Conservation (phyloP, 2,329 filamentous ascomycete genomes). For the Colletotrichum melonis region DNA sequence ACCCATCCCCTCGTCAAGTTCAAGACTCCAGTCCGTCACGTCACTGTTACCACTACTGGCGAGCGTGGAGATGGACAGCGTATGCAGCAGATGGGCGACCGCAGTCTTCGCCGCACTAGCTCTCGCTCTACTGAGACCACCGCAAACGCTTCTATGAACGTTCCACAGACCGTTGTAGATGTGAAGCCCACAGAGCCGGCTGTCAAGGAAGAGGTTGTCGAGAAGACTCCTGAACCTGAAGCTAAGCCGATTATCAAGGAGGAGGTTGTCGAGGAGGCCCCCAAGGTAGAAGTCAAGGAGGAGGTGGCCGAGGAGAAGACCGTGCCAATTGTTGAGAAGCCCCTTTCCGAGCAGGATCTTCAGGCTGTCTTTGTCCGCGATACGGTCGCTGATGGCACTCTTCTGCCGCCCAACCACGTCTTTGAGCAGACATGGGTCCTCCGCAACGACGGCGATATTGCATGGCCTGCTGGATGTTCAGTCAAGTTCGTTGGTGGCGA, state of each 20-base stretch:
- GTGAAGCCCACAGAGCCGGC: conserved; percentile 71
- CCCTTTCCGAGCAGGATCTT: conserved; percentile 46
- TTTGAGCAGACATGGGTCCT: conserved; percentile 95
- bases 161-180: conserved; percentile 79
- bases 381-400: conserved; percentile 81
- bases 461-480: conserved; percentile 91
- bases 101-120: conserved; percentile 45
- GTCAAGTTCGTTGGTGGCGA: conserved; percentile 94
- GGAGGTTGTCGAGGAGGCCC: conserved; percentile 39
- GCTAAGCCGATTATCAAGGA: conserved; percentile 31
- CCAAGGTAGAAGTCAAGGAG: conserved; percentile 19
- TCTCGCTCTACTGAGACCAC: conserved; percentile 64
- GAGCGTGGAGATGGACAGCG: conserved; percentile 77
- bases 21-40: conserved; percentile 89
- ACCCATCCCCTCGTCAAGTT: conserved; percentile 99
- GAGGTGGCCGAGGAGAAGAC: conserved; percentile 39
- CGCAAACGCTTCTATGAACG: conserved; percentile 59
- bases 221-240: conserved; percentile 42
- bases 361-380: conserved; percentile 79
- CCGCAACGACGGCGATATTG: conserved; percentile 80
- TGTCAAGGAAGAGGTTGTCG: conserved; percentile 36
- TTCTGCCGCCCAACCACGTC: conserved; percentile 74
- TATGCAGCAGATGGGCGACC: conserved; percentile 80
- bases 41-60: conserved; percentile 86
- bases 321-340: conserved; percentile 38